Conservation (phyloP, 2,329 filamentous ascomycete species). For the Diplodia scrobiculata region DNA sequence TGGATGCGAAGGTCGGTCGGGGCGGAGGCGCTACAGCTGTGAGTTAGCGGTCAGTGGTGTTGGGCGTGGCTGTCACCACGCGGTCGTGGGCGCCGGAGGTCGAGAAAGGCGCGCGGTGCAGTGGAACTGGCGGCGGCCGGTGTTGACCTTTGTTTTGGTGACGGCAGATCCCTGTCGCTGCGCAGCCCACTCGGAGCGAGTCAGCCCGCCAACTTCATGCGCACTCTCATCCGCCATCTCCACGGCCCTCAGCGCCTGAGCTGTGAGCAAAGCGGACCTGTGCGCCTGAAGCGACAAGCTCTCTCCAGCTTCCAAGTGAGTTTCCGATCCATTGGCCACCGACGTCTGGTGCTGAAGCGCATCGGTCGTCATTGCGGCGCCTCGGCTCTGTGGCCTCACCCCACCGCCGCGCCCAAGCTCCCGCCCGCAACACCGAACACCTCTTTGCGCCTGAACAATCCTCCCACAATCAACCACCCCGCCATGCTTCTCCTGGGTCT, state of each 20-base stretch:
- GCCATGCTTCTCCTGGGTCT: conserved; percentile 91
- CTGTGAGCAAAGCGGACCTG: background rate
- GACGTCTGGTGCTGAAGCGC: background rate
- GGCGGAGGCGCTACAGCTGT: background rate
- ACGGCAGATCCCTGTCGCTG: conserved; percentile 24
- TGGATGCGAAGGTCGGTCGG: no score
- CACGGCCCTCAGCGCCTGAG: background rate
- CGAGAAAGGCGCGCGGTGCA: conserved; percentile 8
- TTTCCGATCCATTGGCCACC: conserved; percentile 4
- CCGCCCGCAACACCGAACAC: conserved; percentile 10
- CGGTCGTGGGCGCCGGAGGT: conserved; percentile 10
- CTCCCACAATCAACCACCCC: background rate
- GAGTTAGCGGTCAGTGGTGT: conserved; percentile 24
- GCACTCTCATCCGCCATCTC: background rate
- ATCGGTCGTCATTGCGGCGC: background rate
- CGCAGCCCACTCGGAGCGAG: conserved; percentile 6
- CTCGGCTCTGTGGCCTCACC: conserved; percentile 23
- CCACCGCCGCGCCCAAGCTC: conserved; percentile 27
- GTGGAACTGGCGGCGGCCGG: background rate
- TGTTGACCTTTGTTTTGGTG: conserved; percentile 28
- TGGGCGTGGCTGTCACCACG: background rate
- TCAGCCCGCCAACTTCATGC: background rate
- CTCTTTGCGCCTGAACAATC: background rate
- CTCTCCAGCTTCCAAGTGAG: background rate
- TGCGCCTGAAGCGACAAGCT: background rate